Conservation (phyloP, 768 basidiomycete species). For the Pisolithus orientalis region DNA sequence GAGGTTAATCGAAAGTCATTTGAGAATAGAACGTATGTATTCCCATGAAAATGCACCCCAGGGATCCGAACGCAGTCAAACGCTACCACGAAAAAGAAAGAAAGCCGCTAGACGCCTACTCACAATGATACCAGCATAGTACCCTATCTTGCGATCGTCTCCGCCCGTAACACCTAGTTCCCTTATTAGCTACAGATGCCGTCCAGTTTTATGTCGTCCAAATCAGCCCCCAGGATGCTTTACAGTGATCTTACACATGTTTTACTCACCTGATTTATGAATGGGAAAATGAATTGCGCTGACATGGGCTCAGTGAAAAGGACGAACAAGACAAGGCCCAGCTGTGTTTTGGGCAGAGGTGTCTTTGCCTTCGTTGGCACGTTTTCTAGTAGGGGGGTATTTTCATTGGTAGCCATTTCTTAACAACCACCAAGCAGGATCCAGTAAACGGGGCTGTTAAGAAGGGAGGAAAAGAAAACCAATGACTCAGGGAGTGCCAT, state of each 20-base stretch:
- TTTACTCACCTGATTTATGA: slow-evolving; percentile 47
- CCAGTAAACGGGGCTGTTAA: no score
- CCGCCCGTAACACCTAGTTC: slow-evolving; percentile 62
- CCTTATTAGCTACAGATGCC: slow-evolving; percentile 41
- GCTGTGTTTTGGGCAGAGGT: slow-evolving; percentile 47
- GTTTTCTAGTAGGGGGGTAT: slow-evolving; percentile 37
- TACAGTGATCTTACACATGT: neutral
- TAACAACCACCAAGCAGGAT: no score
- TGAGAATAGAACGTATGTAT: neutral
- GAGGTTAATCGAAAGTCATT: neutral
- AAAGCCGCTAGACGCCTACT: slow-evolving; percentile 15
- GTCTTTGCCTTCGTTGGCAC: slow-evolving; percentile 18
- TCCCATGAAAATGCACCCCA: neutral
- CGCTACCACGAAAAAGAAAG: no score
- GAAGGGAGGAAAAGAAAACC: no score
- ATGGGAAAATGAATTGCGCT: slow-evolving; percentile 56
- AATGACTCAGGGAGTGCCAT: no score
- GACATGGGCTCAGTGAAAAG: slow-evolving; percentile 52
- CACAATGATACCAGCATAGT: slow-evolving; percentile 58
- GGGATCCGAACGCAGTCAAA: neutral
- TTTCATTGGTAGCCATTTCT: slow-evolving; percentile 30
- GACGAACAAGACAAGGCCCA: slow-evolving; percentile 41
- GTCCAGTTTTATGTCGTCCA: neutral
- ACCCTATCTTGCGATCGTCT: slow-evolving; percentile 58
- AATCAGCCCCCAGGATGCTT: neutral